These are phyloP conservation scores for Eragrostis curvula DNA, from an alignment of 176 grass and related monocot species.

Conservation along the genomic window DNA sequence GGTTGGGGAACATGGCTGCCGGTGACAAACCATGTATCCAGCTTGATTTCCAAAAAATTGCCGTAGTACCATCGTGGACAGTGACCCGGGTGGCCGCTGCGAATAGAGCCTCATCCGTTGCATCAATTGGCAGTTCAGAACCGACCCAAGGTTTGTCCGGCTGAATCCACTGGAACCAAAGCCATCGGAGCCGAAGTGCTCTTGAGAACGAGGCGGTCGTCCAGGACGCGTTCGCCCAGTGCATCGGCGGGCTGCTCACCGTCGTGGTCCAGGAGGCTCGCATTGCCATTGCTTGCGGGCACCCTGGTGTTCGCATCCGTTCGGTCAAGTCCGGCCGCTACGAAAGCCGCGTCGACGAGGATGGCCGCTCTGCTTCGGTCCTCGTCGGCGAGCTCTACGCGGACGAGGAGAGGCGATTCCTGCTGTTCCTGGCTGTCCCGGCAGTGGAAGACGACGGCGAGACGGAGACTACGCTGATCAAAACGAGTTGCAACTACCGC, in stretches of 20 bases:
- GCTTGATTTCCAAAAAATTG: no score
- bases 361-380: constrained; percentile 41
- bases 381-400: constrained; percentile 62
- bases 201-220: constrained; percentile 62
- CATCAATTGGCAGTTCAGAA: no score
- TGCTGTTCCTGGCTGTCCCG: constrained; percentile 54
- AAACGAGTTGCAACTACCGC: constrained; percentile 42
- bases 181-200: no score
- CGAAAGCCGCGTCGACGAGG: constrained; percentile 44
- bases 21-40: no score
- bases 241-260: constrained; percentile 75
- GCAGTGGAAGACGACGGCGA: neutral
- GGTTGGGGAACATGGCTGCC: no score
- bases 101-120: no score
- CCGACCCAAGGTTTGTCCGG: no score
- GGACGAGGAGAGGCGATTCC: constrained; percentile 67
- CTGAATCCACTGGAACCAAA: no score
- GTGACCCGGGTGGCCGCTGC: no score
- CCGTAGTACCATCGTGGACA: no score
- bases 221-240: constrained; percentile 83
- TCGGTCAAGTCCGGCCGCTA: constrained; percentile 63
- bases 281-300: constrained; percentile 20
- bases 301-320: constrained; percentile 35
- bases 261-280: constrained; percentile 58
- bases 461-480: constrained; percentile 35